Conservation (phyloP, 305 asterid species). For the Ilex paraguariensis region DNA sequence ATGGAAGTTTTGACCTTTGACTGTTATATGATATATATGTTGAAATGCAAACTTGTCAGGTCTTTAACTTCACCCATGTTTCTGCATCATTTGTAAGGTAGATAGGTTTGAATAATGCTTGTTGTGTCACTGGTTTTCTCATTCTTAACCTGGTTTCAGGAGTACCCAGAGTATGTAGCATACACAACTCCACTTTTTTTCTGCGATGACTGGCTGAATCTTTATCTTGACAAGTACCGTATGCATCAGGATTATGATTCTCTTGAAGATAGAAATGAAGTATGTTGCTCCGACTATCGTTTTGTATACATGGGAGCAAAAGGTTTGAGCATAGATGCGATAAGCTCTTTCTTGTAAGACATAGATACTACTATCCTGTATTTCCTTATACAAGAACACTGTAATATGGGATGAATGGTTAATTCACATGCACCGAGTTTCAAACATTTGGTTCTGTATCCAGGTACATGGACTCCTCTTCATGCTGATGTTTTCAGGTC, state of each 20-base stretch:
- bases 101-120: background rate
- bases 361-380: constrained; percentile 1
- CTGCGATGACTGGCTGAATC: constrained; percentile 90
- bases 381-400: background rate
- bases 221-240: constrained; percentile 74
- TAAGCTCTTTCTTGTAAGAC: constrained; percentile 19
- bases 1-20: too few relatives aligned
- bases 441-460: constrained; percentile 12
- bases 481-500: constrained; percentile 99
- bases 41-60: too few relatives aligned
- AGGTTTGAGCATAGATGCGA: constrained; percentile 46
- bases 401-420: too few relatives aligned
- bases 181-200: constrained; percentile 66
- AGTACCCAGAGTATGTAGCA: constrained; percentile 80
- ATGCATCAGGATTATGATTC: constrained; percentile 65
- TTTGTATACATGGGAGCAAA: constrained; percentile 94
- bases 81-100: background rate
- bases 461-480: constrained; percentile 98
- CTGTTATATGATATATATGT: too few relatives aligned
- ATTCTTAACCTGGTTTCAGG: constrained; percentile 40
- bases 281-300: constrained; percentile 90
- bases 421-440: background rate
- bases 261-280: constrained; percentile 48
- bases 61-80: background rate
- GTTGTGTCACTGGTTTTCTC: background rate